Conservation (phyloP, 495 filamentous ascomycete species). For the Tuber calosporum region DNA sequence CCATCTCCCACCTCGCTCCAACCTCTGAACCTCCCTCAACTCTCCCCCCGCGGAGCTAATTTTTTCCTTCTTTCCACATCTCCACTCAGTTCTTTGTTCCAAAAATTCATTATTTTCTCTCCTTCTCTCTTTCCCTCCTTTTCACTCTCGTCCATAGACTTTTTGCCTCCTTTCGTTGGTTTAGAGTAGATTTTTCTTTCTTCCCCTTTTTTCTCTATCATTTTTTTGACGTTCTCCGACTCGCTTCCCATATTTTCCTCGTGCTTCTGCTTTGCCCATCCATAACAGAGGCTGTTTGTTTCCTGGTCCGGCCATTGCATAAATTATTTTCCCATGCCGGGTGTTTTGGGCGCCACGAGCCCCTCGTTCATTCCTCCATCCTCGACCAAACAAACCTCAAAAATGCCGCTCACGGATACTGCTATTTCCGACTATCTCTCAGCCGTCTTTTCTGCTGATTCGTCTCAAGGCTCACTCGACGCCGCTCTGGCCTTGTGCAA, state of each 20-base stretch:
- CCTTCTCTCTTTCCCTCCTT: background rate
- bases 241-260: background rate
- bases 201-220: background rate
- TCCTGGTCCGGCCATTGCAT: background rate
- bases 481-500: slow-evolving; percentile 71
- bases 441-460: slow-evolving; percentile 69
- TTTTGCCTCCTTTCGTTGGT: background rate
- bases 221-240: background rate
- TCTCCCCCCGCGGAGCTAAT: background rate
- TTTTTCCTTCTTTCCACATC: slow-evolving; percentile 21
- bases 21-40: background rate
- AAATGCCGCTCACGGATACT: slow-evolving; percentile 5
- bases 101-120: background rate
- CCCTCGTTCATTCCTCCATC: slow-evolving; percentile 18
- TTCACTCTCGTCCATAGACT: background rate
- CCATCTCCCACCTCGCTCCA: background rate
- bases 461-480: slow-evolving; percentile 80
- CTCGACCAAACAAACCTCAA: background rate
- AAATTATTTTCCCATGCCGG: slow-evolving; percentile 21
- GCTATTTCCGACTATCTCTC: slow-evolving; percentile 67
- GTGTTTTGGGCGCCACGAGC: slow-evolving; percentile 32
- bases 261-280: background rate
- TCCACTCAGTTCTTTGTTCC: slow-evolving; percentile 26
- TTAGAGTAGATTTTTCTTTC: background rate
- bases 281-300: background rate